Evolutionary conservation across 352 stramenopile genomes (phyloP).

Genomic region (Globisporangium camurandrum): DNA sequence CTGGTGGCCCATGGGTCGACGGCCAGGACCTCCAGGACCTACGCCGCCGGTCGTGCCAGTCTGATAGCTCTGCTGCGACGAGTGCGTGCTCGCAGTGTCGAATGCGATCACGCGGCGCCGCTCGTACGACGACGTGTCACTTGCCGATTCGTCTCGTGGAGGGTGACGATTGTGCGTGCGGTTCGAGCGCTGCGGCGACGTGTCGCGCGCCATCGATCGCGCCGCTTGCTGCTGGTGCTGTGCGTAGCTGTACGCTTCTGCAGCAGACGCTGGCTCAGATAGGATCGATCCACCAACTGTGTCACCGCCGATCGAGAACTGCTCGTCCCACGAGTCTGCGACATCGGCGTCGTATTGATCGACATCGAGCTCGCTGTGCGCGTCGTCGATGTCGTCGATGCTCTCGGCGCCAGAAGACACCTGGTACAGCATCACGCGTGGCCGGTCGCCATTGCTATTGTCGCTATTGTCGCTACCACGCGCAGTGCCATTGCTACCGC

Average conservation of each 20-base stretch:
- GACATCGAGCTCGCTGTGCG: slow-evolving; percentile 48
- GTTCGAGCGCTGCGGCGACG: too few relatives aligned
- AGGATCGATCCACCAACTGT: slow-evolving; percentile 9
- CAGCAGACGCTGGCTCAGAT: slow-evolving; percentile 2
- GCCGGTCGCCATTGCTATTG: background rate
- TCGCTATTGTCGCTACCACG: slow-evolving; percentile 6
- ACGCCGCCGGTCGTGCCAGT: too few relatives aligned
- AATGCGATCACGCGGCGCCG: slow-evolving; percentile 9
- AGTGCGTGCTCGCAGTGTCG: slow-evolving; percentile 6
- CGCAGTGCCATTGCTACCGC: background rate
- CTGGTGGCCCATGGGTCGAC: slow-evolving; percentile 17
- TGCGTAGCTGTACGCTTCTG: slow-evolving; percentile 1
- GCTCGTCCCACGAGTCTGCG: slow-evolving; percentile 13
- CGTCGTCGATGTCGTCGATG: slow-evolving; percentile 21
- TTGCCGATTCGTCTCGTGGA: too few relatives aligned
- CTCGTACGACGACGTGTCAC: slow-evolving; percentile 8
- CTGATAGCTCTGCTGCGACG: slow-evolving; percentile 13
- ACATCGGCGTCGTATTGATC: slow-evolving; percentile 53
- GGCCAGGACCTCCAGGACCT: slow-evolving; percentile 2
- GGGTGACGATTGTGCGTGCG: too few relatives aligned
- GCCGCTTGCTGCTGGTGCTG: background rate
- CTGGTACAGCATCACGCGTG: slow-evolving; percentile 12
- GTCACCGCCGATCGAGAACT: slow-evolving; percentile 10
- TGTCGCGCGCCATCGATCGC: background rate
- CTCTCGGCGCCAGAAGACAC: background rate